Percentiles rank a stretch among this genome's conserved stretches.
phyloP scores from a whole-genome alignment of 2,329 filamentous ascomycete species.

The Colletotrichum australisinense region DNA sequence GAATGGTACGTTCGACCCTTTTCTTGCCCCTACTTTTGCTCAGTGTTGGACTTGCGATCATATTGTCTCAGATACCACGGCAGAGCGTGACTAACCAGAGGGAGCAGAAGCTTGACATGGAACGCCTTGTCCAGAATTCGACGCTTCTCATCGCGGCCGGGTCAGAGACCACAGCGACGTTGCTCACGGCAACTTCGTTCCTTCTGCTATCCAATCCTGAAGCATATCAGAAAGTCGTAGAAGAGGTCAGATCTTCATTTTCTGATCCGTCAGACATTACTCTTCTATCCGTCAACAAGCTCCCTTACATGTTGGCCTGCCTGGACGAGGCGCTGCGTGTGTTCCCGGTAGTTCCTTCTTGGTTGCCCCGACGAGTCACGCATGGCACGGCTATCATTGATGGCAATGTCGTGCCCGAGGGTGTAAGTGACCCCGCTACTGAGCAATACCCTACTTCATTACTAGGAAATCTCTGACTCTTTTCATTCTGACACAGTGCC shows the following conservation, averaged over 20 bases:
- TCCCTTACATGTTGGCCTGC: constrained; percentile 52
- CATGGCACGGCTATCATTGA: constrained; percentile 45
- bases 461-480: not conserved
- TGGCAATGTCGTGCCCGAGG: constrained; percentile 45
- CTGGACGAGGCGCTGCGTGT: constrained; percentile 53
- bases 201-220: constrained; percentile 47
- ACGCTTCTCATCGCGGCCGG: constrained; percentile 47
- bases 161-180: constrained; percentile 57
- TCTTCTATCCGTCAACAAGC: constrained; percentile 40
- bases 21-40: not conserved
- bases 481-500: not conserved
- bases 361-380: constrained; percentile 42
- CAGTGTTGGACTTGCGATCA: no score
- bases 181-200: constrained; percentile 52
- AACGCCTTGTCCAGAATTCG: constrained; percentile 30
- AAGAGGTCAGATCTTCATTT: constrained; percentile 54
- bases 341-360: constrained; percentile 42
- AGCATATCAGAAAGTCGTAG: constrained; percentile 42
- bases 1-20: not conserved
- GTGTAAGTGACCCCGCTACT: constrained; percentile 41
- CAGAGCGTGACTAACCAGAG: not conserved
- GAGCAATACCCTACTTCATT: not conserved
- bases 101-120: not conserved
- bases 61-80: not conserved
- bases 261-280: constrained; percentile 49